A percentile compares a stretch with the other conserved stretches of the same genome.
Conservation (phyloP, 1,139 yeast genomes). For the Geotrichum reessii region DNA sequence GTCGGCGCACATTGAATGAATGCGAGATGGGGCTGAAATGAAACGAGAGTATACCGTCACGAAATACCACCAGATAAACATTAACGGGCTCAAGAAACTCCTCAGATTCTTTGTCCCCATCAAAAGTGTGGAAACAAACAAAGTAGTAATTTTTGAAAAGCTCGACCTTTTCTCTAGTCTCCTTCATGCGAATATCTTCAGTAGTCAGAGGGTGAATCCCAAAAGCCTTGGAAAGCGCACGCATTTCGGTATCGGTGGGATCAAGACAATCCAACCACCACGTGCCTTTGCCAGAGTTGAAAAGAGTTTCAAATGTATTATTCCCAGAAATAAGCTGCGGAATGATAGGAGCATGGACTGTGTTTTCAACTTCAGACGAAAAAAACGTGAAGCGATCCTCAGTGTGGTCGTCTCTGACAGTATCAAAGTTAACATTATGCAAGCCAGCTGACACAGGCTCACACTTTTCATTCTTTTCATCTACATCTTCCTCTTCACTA, state of each 20-base stretch:
- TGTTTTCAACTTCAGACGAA: constrained; percentile 73
- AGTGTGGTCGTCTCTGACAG: constrained; percentile 35
- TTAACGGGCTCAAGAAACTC: constrained; percentile 87
- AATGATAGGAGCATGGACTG: constrained; percentile 82
- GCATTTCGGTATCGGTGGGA: constrained; percentile 96
- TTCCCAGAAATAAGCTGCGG: constrained; percentile 59
- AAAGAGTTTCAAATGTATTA: constrained; percentile 41
- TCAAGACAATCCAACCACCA: constrained; percentile 88
- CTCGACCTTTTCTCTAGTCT: constrained; percentile 92
- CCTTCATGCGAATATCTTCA: constrained; percentile 90
- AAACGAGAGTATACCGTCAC: constrained; percentile 77
- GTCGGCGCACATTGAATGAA: constrained; percentile 81
- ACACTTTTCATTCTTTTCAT: not conserved
- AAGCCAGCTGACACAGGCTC: not conserved
- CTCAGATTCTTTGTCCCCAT: constrained; percentile 56
- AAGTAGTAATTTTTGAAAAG: constrained; percentile 83
- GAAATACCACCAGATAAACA: constrained; percentile 81
- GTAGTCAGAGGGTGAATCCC: constrained; percentile 95
- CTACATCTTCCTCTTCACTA: not conserved
- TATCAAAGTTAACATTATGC: not conserved
- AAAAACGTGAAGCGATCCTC: constrained; percentile 75
- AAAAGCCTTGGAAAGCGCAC: constrained; percentile 83
- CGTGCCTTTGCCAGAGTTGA: constrained; percentile 52
- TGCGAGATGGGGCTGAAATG: constrained; percentile 79
- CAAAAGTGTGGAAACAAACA: constrained; percentile 90